Conservation (phyloP, 345 rosid species). For the Sisymbrium altissimum region DNA sequence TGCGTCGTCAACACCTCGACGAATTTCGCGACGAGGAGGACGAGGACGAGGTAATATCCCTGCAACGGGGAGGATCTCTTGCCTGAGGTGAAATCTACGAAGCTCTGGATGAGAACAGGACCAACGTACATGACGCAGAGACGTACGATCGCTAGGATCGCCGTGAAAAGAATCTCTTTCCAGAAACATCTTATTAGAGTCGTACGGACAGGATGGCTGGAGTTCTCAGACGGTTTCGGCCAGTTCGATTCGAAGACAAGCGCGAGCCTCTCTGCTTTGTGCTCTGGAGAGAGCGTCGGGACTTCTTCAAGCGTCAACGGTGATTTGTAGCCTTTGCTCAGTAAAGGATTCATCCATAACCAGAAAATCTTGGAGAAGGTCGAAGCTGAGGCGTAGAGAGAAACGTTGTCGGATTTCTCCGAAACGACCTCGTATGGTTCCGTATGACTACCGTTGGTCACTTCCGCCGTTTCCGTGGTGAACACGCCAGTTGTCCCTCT, state of each 20-base stretch:
- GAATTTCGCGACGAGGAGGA: constrained; percentile 69
- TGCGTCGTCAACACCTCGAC: constrained; percentile 73
- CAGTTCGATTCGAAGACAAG: constrained; percentile 56
- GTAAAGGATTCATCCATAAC: constrained; percentile 92
- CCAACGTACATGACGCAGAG: constrained; percentile 78
- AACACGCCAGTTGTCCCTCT: constrained; percentile 64
- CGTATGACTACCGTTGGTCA: constrained; percentile 14
- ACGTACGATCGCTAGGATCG: constrained; percentile 64
- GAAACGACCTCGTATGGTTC: constrained; percentile 36
- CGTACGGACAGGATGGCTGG: constrained; percentile 61
- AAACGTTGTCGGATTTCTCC: constrained; percentile 43
- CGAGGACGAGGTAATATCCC: constrained; percentile 76
- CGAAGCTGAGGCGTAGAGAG: constrained; percentile 72
- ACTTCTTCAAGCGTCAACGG: constrained; percentile 69
- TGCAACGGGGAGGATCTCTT: constrained; percentile 64
- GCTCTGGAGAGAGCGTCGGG: constrained; percentile 73
- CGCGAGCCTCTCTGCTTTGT: constrained; percentile 75
- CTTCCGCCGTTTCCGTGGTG: constrained; percentile 28
- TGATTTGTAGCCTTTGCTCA: constrained; percentile 70
- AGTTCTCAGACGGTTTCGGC: constrained; percentile 71
- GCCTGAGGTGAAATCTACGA: constrained; percentile 80
- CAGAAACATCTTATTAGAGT: constrained; percentile 71
- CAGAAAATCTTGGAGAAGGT: constrained; percentile 61
- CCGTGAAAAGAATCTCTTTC: constrained; percentile 74
- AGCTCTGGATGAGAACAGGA: constrained; percentile 76